Conservation (phyloP, 2,329 filamentous ascomycete genomes). For the Botryosphaeria dothidea region DNA sequence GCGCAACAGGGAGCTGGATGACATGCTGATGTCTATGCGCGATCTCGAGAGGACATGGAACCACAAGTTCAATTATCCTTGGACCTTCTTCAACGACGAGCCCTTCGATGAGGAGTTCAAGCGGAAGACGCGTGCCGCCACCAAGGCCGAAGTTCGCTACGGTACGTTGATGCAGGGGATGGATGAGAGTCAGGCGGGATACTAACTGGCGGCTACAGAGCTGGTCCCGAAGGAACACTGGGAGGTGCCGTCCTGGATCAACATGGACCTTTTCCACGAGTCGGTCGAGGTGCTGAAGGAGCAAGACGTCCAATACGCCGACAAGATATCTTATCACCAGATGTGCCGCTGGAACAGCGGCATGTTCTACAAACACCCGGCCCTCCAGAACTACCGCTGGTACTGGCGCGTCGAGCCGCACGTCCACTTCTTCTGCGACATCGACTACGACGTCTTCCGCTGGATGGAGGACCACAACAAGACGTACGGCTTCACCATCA, state of each 20-base stretch:
- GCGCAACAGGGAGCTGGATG: constrained; percentile 83
- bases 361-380: constrained; percentile 95
- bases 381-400: constrained; percentile 77
- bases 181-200: background rate
- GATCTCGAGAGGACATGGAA: constrained; percentile 97
- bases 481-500: constrained; percentile 98
- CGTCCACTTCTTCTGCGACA: constrained; percentile 97
- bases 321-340: constrained; percentile 89
- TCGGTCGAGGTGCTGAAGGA: constrained; percentile 81
- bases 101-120: constrained; percentile 95
- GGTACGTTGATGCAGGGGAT: constrained; percentile 51
- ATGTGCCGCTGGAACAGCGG: constrained; percentile 99
- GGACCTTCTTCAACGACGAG: constrained; percentile 98
- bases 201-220: constrained; percentile 55
- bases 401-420: constrained; percentile 99
- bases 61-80: constrained; percentile 98
- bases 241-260: constrained; percentile 90
- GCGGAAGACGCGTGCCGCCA: constrained; percentile 72
- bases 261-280: constrained; percentile 79
- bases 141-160: constrained; percentile 85
- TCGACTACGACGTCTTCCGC: constrained; percentile 97
- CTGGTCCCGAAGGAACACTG: constrained; percentile 93
- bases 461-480: constrained; percentile 99
- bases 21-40: constrained; percentile 82
- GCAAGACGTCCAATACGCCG: constrained; percentile 86